These are phyloP conservation scores for Xylaria sp. DNA, from an alignment of 495 filamentous ascomycete species.

Conservation along the genomic window DNA sequence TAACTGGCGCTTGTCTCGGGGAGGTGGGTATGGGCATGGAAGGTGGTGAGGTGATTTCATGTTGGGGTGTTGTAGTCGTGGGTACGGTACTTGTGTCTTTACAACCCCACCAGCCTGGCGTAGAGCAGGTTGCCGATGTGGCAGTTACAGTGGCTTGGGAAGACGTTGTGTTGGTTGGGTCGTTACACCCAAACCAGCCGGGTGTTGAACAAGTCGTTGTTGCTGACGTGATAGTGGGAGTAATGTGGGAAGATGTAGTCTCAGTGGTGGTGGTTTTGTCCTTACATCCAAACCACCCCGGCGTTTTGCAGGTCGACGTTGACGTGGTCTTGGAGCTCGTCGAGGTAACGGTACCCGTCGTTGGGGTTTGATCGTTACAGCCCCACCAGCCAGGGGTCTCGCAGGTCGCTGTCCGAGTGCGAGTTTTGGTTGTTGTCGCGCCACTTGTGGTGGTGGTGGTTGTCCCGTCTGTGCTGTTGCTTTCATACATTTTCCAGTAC, in stretches of 20 bases:
- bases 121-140: slow-evolving; percentile 61
- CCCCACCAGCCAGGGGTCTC: slow-evolving; percentile 88
- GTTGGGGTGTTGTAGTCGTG: slow-evolving; percentile 38
- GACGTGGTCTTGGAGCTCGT: slow-evolving; percentile 50
- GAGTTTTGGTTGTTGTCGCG: slow-evolving; percentile 63
- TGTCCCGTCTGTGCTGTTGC: slow-evolving; percentile 80
- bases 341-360: slow-evolving; percentile 52
- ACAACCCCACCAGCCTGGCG: slow-evolving; percentile 69
- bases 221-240: slow-evolving; percentile 53
- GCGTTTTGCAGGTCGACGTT: slow-evolving; percentile 60
- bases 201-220: slow-evolving; percentile 65
- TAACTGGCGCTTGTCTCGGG: slow-evolving; percentile 30
- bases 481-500: slow-evolving; percentile 92
- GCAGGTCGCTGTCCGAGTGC: slow-evolving; percentile 82
- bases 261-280: slow-evolving; percentile 59
- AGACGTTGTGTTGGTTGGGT: slow-evolving; percentile 50
- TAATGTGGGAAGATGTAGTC: slow-evolving; percentile 43
- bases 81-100: slow-evolving; percentile 54
- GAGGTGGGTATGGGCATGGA: slow-evolving; percentile 37
- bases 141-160: slow-evolving; percentile 55
- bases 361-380: slow-evolving; percentile 66
- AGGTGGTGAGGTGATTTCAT: slow-evolving; percentile 47
- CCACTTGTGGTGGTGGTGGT: slow-evolving; percentile 67
- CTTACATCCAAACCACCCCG: slow-evolving; percentile 75
- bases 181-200: slow-evolving; percentile 67